Conservation (phyloP, 2,329 filamentous ascomycete genomes). For the Aspergillus sp. region DNA sequence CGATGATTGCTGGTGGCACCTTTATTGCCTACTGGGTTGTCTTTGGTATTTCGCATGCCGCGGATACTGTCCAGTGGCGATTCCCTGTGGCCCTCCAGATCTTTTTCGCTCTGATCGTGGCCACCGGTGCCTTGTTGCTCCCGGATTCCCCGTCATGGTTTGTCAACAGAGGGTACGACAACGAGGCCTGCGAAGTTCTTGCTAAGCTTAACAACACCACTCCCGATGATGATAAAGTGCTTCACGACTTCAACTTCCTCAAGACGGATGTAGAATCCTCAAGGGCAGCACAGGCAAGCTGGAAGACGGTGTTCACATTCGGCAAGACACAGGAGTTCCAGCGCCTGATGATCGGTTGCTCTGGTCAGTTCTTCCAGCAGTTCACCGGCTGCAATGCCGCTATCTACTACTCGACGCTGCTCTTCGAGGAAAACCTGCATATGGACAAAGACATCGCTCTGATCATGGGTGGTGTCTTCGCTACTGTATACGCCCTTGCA, state of each 20-base stretch:
- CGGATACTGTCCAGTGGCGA: conserved; percentile 34
- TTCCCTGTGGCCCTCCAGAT: conserved; percentile 46
- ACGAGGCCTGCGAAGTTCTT: conserved; percentile 44
- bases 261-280: conserved; percentile 39
- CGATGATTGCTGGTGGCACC: conserved; percentile 27
- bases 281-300: conserved; percentile 25
- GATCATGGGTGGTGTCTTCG: conserved; percentile 23
- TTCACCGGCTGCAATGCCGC: conserved; percentile 43
- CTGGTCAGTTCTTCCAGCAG: conserved; percentile 37
- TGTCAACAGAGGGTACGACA: conserved; percentile 46
- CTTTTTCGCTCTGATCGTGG: conserved; percentile 31
- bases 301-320: conserved; percentile 21
- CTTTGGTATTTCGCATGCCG: conserved; percentile 29
- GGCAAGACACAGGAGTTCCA: conserved; percentile 29
- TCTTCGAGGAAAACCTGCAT: conserved; percentile 39
- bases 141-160: conserved; percentile 54
- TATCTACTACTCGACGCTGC: conserved; percentile 41
- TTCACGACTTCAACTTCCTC: conserved; percentile 32
- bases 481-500: conserved; percentile 21
- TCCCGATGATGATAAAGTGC: conserved; percentile 32
- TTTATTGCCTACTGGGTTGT: conserved; percentile 32
- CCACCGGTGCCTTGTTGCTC: conserved; percentile 22
- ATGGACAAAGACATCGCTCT: conserved; percentile 14
- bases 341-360: conserved; percentile 24
- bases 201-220: conserved; percentile 38